Evolutionary conservation across 257 asterid species (phyloP), one percentile per base, ranked within the genome.

Genomic region (Plantago major): DNA sequence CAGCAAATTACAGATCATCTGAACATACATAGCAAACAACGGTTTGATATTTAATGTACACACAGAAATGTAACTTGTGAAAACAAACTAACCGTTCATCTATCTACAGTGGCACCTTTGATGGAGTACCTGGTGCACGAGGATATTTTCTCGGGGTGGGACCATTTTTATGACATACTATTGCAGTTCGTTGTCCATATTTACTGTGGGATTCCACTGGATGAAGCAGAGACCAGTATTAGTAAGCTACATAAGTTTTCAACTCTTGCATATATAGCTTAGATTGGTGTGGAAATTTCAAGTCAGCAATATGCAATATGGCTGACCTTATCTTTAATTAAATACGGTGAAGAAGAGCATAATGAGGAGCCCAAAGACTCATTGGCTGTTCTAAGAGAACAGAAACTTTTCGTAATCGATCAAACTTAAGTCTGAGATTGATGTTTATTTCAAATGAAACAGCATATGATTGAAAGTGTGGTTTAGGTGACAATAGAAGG

Each of bases 111-210:
- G 97, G 97, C 60, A 74, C 65, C 89, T 86, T 89, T 15, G 89
- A 76, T 14, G 98, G 98, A 59, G 85, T 89, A 53, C 97, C 97
- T 61, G 93, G 89, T 47, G 66, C 74, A 16, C 95, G 90, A 59
- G 97, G 97, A 79, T 89, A 92, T 73, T 74, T 92, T 72, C 72
- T 84, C 9, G 99, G 97, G 66, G 95, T 92, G n/a, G 80, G 69
- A 60, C 79, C 48, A 46, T 74, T 84, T 83, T 92, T 92, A 49
- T 71, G 78, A 56, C 97, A 92, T 66, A 92, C 55, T 30, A 92
- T 66, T 47, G 89, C 95, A 13, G 95, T 92, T 83, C 99, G 79
- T 77, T 83, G 97, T 68, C 97, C 97, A 69, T 78, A 68, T 72
- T 82, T 84, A 79, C 96, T 89, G 73, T 77, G 93, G 40, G 99